These are phyloP conservation scores for Penicillium concentricum DNA, from an alignment of 2,329 filamentous ascomycete species.

Conservation along the genomic window DNA sequence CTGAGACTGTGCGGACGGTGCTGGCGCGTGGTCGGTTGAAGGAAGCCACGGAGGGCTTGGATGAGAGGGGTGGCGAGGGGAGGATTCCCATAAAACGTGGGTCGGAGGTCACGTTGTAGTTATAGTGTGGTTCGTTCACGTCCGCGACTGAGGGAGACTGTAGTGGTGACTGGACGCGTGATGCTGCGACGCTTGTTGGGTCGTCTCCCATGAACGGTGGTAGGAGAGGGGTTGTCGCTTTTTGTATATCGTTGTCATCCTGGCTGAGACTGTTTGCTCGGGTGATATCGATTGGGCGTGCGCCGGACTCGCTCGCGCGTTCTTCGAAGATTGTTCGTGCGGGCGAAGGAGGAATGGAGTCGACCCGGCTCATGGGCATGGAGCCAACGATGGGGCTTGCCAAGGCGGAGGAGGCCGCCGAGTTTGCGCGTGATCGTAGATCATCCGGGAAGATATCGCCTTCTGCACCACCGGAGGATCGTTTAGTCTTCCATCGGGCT, in stretches of 20 bases:
- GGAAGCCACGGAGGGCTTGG: slow-evolving; percentile 74
- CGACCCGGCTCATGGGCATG: slow-evolving; percentile 42
- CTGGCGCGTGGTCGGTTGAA: slow-evolving; percentile 57
- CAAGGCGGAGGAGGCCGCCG: slow-evolving; percentile 39
- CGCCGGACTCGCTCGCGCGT: slow-evolving; percentile 49
- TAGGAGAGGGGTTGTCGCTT: slow-evolving; percentile 79
- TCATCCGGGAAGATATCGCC: slow-evolving; percentile 32
- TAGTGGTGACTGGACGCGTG: slow-evolving; percentile 72
- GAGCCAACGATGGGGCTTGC: slow-evolving; percentile 37
- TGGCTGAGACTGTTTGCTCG: slow-evolving; percentile 51
- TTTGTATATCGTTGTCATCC: slow-evolving; percentile 57
- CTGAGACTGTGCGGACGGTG: slow-evolving; percentile 43
- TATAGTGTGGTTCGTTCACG: slow-evolving; percentile 44
- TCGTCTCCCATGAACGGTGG: slow-evolving; percentile 72
- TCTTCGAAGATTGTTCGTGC: slow-evolving; percentile 63
- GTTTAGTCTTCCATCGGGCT: slow-evolving; percentile 41
- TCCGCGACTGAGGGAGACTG: slow-evolving; percentile 79
- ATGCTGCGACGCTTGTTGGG: slow-evolving; percentile 48
- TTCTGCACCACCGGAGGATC: slow-evolving; percentile 34
- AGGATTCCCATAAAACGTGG: slow-evolving; percentile 49
- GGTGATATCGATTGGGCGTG: slow-evolving; percentile 53
- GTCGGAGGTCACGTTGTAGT: slow-evolving; percentile 49
- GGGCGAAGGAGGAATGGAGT: slow-evolving; percentile 61
- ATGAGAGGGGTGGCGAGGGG: slow-evolving; percentile 72
- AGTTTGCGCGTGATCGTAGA: slow-evolving; percentile 44